These are phyloP conservation scores for Trypanosoma lewisi DNA, from an alignment of 208 protist genomes.

Conservation along the genomic window DNA sequence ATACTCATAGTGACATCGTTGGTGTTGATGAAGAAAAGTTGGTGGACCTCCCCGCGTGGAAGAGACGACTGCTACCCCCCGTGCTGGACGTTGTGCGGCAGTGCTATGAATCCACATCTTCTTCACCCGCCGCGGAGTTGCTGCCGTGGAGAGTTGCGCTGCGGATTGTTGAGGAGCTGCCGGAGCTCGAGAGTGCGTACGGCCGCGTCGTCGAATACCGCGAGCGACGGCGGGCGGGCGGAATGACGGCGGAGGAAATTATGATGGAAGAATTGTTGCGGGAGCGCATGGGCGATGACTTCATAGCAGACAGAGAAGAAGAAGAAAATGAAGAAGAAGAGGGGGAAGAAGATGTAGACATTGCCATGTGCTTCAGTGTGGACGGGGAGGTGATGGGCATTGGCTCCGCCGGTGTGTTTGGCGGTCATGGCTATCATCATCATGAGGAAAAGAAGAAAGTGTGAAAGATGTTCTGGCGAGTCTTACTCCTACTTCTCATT, in stretches of 20 bases:
- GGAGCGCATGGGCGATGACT: slow-evolving; percentile 47
- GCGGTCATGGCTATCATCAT: slow-evolving; percentile 72
- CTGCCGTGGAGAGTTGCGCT: slow-evolving; percentile 24
- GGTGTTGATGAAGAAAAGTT: slow-evolving; percentile 12
- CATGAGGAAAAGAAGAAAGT: background rate
- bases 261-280: slow-evolving; percentile 64
- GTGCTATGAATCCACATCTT: slow-evolving; percentile 1
- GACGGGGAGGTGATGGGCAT: slow-evolving; percentile 66
- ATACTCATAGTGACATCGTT: slow-evolving; percentile 15
- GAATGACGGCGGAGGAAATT: slow-evolving; percentile 37
- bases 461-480: background rate
- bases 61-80: slow-evolving; percentile 49
- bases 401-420: slow-evolving; percentile 61
- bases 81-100: slow-evolving; percentile 59
- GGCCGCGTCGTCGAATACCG: slow-evolving; percentile 31
- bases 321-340: slow-evolving; percentile 15
- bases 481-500: too few relatives aligned
- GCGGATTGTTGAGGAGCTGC: slow-evolving; percentile 46
- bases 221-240: slow-evolving; percentile 8
- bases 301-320: slow-evolving; percentile 15
- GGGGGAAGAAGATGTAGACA: slow-evolving; percentile 43
- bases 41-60: slow-evolving; percentile 42
- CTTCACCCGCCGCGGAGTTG: background rate
- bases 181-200: slow-evolving; percentile 70
- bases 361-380: slow-evolving; percentile 77